Percentiles rank a stretch among this genome's conserved stretches.
phyloP scores from a whole-genome alignment of 1,284 basidiomycete species.

The Rugosomyces carneus region DNA sequence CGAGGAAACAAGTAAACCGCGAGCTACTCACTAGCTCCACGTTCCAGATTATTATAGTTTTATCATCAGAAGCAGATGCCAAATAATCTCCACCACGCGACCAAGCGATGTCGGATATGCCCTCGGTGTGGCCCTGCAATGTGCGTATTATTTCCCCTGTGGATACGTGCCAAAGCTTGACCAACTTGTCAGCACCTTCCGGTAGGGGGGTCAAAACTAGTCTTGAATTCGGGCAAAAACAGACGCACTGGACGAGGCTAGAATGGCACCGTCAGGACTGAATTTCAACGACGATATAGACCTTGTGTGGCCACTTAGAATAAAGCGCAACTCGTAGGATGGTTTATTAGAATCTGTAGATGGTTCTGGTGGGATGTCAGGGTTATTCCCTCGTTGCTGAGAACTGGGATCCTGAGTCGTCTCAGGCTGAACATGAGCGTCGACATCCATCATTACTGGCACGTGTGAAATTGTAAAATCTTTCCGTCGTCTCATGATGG shows the following conservation, averaged over 20 bases:
- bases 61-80: constrained; percentile 89
- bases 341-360: constrained; percentile 18
- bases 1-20: constrained; percentile 5
- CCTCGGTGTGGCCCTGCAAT: constrained; percentile 66
- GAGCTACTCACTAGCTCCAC: constrained; percentile 49
- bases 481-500: constrained; percentile 25
- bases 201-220: constrained; percentile 19
- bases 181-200: constrained; percentile 72
- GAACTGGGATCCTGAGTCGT: not conserved
- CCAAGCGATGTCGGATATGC: constrained; percentile 88
- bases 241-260: constrained; percentile 70
- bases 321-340: constrained; percentile 38
- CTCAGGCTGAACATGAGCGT: constrained; percentile 1
- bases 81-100: constrained; percentile 76
- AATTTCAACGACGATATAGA: constrained; percentile 76
- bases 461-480: constrained; percentile 24
- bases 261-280: constrained; percentile 65
- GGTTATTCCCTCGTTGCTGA: not conserved
- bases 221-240: constrained; percentile 7
- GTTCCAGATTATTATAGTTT: constrained; percentile 78
- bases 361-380: constrained; percentile 1
- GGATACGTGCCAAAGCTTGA: constrained; percentile 73
- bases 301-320: constrained; percentile 67
- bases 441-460: constrained; percentile 18
- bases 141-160: constrained; percentile 70